Evolutionary conservation across 192 early-diverging fungal species (phyloP).

Genomic region (Pecoramyces ruminantium): DNA sequence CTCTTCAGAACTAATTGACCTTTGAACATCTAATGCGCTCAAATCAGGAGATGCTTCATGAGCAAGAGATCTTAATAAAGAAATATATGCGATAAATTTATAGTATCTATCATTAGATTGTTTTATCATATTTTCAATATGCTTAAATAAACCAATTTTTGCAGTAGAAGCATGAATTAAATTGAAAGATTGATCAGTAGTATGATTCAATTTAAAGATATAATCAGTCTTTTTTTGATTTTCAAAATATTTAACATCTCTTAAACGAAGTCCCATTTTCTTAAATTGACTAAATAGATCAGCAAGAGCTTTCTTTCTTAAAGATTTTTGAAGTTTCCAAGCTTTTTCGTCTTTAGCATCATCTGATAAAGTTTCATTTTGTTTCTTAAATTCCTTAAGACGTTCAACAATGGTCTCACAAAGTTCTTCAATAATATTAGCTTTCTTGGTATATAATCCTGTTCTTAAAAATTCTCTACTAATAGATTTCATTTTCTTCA

Average conservation of each 20-base stretch:
- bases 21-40: neutral
- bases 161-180: neutral
- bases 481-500: slow-evolving; percentile 3
- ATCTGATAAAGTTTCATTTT: slow-evolving; percentile 9
- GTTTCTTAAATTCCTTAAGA: slow-evolving; percentile 15
- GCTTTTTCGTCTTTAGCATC: slow-evolving; percentile 2
- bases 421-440: slow-evolving; percentile 17
- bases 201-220: neutral
- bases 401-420: slow-evolving; percentile 12
- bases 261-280: slow-evolving; percentile 31
- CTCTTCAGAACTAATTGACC: neutral
- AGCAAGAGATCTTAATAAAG: neutral
- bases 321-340: slow-evolving; percentile 39
- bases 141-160: neutral
- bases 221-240: neutral
- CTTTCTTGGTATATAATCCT: neutral
- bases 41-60: neutral
- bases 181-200: neutral
- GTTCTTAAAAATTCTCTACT: neutral
- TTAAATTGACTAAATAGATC: slow-evolving; percentile 59
- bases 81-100: neutral
- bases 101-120: neutral
- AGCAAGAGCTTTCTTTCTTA: slow-evolving; percentile 60
- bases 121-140: neutral
- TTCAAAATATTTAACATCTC: neutral